phyloP scores from a whole-genome alignment of 2,329 filamentous ascomycete genomes.

The Apiospora rasikravindrae region DNA sequence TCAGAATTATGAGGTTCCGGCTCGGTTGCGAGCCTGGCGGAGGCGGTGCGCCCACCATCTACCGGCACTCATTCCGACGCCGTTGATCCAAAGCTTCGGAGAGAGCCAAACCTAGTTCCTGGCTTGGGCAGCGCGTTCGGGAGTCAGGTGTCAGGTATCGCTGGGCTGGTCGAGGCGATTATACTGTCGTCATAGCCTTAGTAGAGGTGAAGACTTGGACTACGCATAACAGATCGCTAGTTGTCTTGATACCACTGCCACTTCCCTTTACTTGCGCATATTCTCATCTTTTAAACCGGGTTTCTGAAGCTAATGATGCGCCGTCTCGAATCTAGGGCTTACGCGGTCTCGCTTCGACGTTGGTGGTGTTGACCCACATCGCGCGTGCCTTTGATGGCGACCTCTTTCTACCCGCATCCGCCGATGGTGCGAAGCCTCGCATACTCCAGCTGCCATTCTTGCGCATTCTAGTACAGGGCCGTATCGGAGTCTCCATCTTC shows the following conservation, averaged over 20 bases:
- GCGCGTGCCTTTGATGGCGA: slow-evolving; percentile 55
- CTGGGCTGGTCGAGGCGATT: neutral
- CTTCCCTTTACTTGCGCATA: neutral
- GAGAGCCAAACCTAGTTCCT: neutral
- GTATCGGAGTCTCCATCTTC: slow-evolving; percentile 70
- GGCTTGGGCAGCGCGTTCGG: neutral
- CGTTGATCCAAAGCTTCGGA: neutral
- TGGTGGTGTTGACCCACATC: slow-evolving; percentile 61
- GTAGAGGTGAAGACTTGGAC: neutral
- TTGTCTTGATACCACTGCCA: neutral
- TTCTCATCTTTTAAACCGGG: neutral
- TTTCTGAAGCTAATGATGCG: slow-evolving; percentile 21
- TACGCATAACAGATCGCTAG: neutral
- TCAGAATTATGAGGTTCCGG: neutral
- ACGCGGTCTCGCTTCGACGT: slow-evolving; percentile 58
- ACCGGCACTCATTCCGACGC: neutral
- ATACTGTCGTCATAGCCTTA: neutral
- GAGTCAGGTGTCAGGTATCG: neutral
- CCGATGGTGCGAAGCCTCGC: slow-evolving; percentile 50
- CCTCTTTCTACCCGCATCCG: slow-evolving; percentile 53
- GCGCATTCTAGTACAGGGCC: slow-evolving; percentile 63
- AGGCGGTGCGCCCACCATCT: neutral
- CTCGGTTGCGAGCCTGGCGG: neutral
- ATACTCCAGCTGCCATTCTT: slow-evolving; percentile 64
- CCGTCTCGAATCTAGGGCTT: slow-evolving; percentile 51